phyloP scores from a whole-genome alignment of 345 rosid species.

The Arabidopsis arenosa region DNA sequence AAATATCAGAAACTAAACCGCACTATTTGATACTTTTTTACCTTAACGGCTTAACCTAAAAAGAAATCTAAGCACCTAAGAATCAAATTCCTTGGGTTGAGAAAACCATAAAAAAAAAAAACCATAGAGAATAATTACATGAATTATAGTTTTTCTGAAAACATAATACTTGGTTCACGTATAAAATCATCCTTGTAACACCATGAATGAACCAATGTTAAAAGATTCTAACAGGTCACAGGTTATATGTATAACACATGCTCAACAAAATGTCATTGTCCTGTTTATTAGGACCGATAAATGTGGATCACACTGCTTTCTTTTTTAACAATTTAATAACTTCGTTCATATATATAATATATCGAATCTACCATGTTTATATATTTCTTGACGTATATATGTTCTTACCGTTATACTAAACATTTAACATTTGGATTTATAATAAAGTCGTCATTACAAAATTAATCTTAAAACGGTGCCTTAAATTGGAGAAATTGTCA shows the following conservation, averaged over 20 bases:
- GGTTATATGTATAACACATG: conserved; percentile 16
- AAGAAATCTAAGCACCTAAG: not conserved
- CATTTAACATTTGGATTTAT: not conserved
- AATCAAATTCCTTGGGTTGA: not conserved
- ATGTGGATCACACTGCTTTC: conserved; percentile 33
- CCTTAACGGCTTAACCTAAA: not conserved
- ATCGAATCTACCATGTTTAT: not conserved
- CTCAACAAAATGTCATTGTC: conserved; percentile 17
- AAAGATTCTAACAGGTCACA: conserved; percentile 24
- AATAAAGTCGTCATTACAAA: not conserved
- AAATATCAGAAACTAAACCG: too few species aligned
- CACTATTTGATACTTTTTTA: not conserved
- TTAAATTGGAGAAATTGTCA: conserved; percentile 42
- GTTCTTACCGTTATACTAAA: not conserved
- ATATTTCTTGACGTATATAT: not conserved
- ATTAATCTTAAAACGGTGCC: conserved; percentile 33
- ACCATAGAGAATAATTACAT: too few species aligned
- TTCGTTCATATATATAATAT: not conserved
- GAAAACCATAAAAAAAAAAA: too few species aligned
- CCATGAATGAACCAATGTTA: conserved; percentile 3
- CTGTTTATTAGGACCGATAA: conserved; percentile 29
- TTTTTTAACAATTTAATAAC: not conserved
- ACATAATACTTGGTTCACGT: not conserved
- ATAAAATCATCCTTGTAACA: not conserved
- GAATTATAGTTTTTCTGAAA: not conserved